Base-by-base conservation (phyloP, 2,329 filamentous ascomycete genomes). In the Botrytis hyacinthi region DNA sequence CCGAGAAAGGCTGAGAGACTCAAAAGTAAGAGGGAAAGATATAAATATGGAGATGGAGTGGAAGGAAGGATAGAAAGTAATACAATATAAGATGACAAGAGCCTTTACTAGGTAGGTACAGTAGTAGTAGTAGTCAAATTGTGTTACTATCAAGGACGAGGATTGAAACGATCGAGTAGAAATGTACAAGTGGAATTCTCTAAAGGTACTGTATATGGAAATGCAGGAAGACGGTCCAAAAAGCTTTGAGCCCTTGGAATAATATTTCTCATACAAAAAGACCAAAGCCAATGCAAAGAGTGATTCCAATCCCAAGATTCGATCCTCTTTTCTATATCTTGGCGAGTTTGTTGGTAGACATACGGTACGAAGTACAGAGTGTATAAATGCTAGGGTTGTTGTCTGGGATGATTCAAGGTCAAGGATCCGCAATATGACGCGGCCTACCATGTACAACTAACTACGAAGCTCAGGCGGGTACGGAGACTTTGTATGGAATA, bases 351-450 rank as follows among this genome's bases (percentile, higher is more conserved):
- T 63, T 63, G 37, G 61, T 70, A 26, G 59, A 37, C 59, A 40
- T 37, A 26, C 32, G 14, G 59, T n/a, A 37, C 35, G 22, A 61
- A 35, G 67, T 9, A n/a, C 26, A n/a, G 26, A 51, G 48, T 54
- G 48, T 54, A 54, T 54, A 54, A 7, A 54, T 54, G 48, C 48
- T 54, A 54, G 48, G 48, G 48, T 54, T 54, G 26, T 54, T 54
- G 26, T 54, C 48, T 54, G 48, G 26, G 26, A 54, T 54, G 48
- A 14, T 40, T 44, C n/a, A 37, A 46, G 48, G 54, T 57, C 35
- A 61, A 54, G 72, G 61, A 60, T 63, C 69, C 68, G 63, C 71
- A 68, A 71, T 70, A 73, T 74, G 74, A 74, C 74, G 69, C 74
- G 74, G 74, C 74, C 72, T 57, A 65, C 42, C 51, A 57, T 57